Percentiles rank a stretch among this genome's conserved stretches.
Conservation (phyloP, 345 rosid species). For the Adansonia digitata region DNA sequence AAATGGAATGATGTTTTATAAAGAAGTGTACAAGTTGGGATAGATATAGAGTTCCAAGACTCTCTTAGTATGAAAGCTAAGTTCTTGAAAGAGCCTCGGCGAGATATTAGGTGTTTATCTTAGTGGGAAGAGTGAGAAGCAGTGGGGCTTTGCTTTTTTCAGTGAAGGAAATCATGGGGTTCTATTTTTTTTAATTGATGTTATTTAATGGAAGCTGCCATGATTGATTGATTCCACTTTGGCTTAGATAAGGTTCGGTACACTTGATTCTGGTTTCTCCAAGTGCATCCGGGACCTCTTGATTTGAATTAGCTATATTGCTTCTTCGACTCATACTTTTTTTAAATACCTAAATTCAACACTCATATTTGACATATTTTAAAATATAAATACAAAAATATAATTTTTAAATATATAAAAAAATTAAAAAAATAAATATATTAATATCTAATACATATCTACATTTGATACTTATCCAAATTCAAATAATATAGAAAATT, state of each 20-base stretch:
- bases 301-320: no score
- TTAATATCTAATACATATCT: no score
- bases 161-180: background rate
- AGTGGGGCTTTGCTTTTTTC: background rate
- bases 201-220: background rate
- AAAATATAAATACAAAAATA: no score
- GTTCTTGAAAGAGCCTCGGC: background rate
- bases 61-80: background rate
- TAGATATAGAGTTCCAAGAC: conserved; percentile 25
- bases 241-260: background rate
- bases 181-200: conserved; percentile 1
- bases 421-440: no score
- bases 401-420: no score
- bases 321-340: no score
- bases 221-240: conserved; percentile 8
- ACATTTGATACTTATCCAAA: no score
- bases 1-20: background rate
- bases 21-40: background rate
- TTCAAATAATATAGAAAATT: no score
- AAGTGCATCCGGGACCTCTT: background rate
- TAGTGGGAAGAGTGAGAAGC: background rate
- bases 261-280: background rate
- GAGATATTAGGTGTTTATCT: background rate
- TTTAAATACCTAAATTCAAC: no score
- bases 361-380: no score